Conservation (phyloP, 768 basidiomycete genomes). For the Antrodiella citrinella region DNA sequence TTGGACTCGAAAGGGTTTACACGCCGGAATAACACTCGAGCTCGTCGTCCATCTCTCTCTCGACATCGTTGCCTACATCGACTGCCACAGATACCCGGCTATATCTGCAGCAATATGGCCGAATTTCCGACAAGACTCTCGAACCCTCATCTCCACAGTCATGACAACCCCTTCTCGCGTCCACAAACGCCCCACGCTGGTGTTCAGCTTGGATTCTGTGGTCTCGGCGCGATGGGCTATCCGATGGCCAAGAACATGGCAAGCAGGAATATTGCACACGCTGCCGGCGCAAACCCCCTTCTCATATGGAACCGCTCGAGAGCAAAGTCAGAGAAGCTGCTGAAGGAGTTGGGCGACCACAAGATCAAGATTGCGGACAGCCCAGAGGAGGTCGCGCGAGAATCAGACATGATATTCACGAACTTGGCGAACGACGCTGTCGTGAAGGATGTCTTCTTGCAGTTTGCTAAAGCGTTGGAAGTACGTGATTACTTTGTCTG, state of each 20-base stretch:
- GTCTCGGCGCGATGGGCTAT: conserved; percentile 63
- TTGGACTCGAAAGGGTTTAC: too few relatives aligned
- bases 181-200: conserved; percentile 42
- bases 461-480: conserved; percentile 51
- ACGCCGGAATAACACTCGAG: too few relatives aligned
- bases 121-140: neutral
- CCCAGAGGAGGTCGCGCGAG: conserved; percentile 48
- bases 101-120: neutral
- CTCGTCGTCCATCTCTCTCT: neutral
- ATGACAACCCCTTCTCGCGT: conserved; percentile 42
- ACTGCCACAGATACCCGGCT: neutral
- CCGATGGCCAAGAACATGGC: conserved; percentile 79
- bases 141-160: neutral
- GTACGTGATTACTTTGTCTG: conserved; percentile 24
- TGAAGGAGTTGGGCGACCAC: conserved; percentile 44
- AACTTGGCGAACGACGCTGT: conserved; percentile 66
- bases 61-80: neutral
- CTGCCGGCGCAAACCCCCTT: conserved; percentile 38
- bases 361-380: conserved; percentile 48
- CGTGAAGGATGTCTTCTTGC: conserved; percentile 53
- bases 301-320: conserved; percentile 71
- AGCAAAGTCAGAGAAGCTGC: conserved; percentile 51
- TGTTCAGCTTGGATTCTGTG: conserved; percentile 39
- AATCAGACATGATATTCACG: conserved; percentile 72
- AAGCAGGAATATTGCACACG: conserved; percentile 26